Base-by-base conservation (phyloP, 768 basidiomycete species). In the Auriscalpium vulgare region DNA sequence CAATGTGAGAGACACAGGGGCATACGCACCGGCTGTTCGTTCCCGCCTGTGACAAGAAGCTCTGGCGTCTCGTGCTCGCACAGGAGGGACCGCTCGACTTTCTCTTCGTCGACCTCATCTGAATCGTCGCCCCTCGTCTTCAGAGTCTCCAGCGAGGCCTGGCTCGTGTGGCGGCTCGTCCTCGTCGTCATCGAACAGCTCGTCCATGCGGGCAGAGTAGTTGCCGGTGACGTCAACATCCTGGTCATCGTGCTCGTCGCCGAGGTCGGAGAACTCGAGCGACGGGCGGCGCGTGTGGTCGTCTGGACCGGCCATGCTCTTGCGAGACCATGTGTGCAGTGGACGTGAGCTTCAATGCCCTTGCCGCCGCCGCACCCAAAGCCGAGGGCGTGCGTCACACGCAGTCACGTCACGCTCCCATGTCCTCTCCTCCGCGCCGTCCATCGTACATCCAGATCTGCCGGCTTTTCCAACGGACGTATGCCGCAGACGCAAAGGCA, bases 121-220 rank as follows among this genome's bases (percentile, higher is more conserved):
- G 38, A 93, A 23, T 87, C 83, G 50, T 90, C 87, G 47, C 82
- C 76, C 76, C 5, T 79, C 75, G 3, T 75, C 74, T 16, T 68
- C 70, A 19, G 63, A 67, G 5, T 65, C 64, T 11, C 67, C 58
- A 59, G 37, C 61, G 65, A 5, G 58, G 57, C 17, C 37, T 57
- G 29, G 40, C 47, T 51, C n/a, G 11, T 10, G 44, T 47, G 21
- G 13, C 19, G 10, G 16, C 19, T 17, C 54, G 10, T 66, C 65
- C 16, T 69, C 71, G 23, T 67, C 70, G 60, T 72, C 71, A 54
- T 74, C 76, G 62, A 87, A 76, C 14, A 87, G 72, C 62, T 88
- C 87, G 45, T 82, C 82, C 78, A 88, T 82, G 47, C 79, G 83
- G 48, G 81, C 71, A 4, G 85, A 79, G 65, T 89, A 88, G 67